Evolutionary conservation across 2,329 filamentous ascomycete genomes (phyloP).

Genomic region (Penicillium brevicompactum): DNA sequence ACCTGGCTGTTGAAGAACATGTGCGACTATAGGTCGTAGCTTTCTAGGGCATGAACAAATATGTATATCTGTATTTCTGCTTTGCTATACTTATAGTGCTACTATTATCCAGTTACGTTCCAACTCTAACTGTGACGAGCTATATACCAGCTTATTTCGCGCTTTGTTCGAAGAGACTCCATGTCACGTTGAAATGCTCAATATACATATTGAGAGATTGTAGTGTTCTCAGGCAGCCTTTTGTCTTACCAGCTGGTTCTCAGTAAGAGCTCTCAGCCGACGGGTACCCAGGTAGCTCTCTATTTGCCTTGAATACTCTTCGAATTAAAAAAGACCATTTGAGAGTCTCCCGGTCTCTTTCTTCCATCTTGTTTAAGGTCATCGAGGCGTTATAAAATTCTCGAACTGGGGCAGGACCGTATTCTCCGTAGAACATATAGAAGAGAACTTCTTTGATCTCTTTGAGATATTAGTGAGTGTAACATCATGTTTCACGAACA

Average conservation of each 20-base stretch:
- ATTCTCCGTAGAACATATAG: not conserved
- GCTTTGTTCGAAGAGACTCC: no score
- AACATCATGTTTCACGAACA: not conserved
- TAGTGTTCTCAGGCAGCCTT: not conserved
- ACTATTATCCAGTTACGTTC: no score
- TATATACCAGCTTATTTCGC: no score
- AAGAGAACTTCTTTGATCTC: not conserved
- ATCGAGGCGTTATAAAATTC: not conserved
- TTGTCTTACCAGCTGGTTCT: not conserved
- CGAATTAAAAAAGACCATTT: not conserved
- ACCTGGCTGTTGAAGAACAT: no score
- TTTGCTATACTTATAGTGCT: no score
- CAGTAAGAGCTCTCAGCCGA: not conserved
- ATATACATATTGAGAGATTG: not conserved
- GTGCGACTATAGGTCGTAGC: no score
- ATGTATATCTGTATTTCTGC: no score
- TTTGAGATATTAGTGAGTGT: not conserved
- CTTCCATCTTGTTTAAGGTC: not conserved
- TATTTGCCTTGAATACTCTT: not conserved
- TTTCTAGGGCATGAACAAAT: no score
- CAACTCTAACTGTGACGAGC: no score
- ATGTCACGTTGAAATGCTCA: not conserved
- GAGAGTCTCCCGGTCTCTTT: not conserved
- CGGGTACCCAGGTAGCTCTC: not conserved
- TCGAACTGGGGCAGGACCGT: not conserved